Evolutionary conservation across 176 grass and related monocot genomes (phyloP).

Genomic region (Oryza australiensis): DNA sequence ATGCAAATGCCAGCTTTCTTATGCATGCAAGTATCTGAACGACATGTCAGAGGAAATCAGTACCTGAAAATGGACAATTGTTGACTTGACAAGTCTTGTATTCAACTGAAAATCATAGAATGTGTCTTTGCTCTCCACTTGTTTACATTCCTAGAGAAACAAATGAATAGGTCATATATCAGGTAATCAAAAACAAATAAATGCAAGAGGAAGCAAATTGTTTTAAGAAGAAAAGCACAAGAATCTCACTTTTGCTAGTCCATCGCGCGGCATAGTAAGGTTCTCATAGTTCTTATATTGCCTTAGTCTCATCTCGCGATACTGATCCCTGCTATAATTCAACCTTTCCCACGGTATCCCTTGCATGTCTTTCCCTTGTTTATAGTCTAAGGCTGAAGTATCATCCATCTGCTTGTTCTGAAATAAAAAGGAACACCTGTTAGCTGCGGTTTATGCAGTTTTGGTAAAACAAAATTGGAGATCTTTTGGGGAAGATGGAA

Average conservation of each 20-base stretch:
- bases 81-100: slow-evolving; percentile 70
- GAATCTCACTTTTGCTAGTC: slow-evolving; percentile 19
- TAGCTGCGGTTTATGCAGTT: neutral
- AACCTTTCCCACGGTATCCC: slow-evolving; percentile 69
- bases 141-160: slow-evolving; percentile 48
- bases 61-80: slow-evolving; percentile 98
- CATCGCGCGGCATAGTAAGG: slow-evolving; percentile 14
- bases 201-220: neutral
- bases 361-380: slow-evolving; percentile 54
- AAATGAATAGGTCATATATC: neutral
- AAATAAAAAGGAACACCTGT: neutral
- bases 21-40: neutral
- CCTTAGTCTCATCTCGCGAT: slow-evolving; percentile 59
- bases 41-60: slow-evolving; percentile 14
- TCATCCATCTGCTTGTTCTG: slow-evolving; percentile 29
- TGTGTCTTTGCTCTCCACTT: slow-evolving; percentile 42
- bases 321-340: slow-evolving; percentile 47
- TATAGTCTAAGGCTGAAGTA: slow-evolving; percentile 37
- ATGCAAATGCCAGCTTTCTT: neutral
- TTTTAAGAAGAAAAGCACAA: neutral
- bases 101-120: slow-evolving; percentile 92
- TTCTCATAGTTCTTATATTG: slow-evolving; percentile 61
- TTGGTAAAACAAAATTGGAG: neutral
- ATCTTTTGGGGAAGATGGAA: neutral
- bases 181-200: neutral